Evolutionary conservation across 768 basidiomycete species (phyloP), one percentile per base, ranked within the genome.

Genomic region (Pleurotus sapidus): DNA sequence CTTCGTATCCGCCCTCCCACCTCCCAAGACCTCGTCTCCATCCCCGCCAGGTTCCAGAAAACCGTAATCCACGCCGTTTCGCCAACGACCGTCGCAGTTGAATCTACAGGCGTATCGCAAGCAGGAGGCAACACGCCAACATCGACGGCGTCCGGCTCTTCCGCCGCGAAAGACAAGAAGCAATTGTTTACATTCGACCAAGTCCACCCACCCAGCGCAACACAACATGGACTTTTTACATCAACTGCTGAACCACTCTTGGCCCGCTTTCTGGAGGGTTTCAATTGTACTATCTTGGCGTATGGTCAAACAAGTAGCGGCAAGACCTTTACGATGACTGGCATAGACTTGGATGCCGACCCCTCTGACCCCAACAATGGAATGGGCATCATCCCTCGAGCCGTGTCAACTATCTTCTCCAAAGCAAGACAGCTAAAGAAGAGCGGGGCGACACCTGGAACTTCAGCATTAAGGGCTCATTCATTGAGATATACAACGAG

Each of bases 401-500:
- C 97, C 5, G 90, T 99, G 17, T 87, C 89, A 2, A 86, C 84
- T 46, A 93, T 98, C 63, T 99, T 98, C 69, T 73, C 85, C 11
- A 77, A 82, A 46, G 89, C 91, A 45, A 84, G 82, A 65, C 85
- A 89, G 68, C 76, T 89, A 92, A 84, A 73, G 88, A 86, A 66
- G 88, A 87, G 68, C 86, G 91, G 27, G 84, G 79, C 38, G 79
- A 78, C 60, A 74, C 84, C 42, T 96, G 91, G 93, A 88, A 80
- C 58, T 94, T 78, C 67, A 83, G 71, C 61, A 75, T 94, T 68
- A 95, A 92, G 73, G 91, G 91, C 50, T 94, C 92, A 20, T 99
- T 96, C 77, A 87, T 99, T 61, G 97, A 99, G 79, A 84, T 99
- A 54, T 98, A 99, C 75, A 98, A 99, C 72, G 97, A 99, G 75